These are phyloP conservation scores for Claviceps humidiphila DNA, from an alignment of 2,329 filamentous ascomycete genomes.

Conservation along the genomic window DNA sequence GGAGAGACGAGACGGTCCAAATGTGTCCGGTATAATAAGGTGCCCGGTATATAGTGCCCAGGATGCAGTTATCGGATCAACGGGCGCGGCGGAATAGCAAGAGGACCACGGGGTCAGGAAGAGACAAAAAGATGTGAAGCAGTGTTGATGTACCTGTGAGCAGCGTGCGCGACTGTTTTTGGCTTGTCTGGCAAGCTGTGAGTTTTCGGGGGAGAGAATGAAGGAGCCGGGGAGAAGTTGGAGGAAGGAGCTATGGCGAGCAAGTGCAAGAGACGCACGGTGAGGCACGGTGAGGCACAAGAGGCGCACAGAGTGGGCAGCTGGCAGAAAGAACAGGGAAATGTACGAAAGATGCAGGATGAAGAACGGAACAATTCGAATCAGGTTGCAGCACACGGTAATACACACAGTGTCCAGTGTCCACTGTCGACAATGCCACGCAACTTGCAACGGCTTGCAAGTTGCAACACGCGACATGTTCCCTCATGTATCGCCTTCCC, in stretches of 20 bases:
- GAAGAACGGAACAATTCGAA: slow-evolving; percentile 2
- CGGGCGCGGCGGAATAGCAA: background rate
- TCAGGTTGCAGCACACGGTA: background rate
- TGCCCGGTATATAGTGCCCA: background rate
- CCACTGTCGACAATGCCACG: background rate
- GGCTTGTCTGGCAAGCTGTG: background rate
- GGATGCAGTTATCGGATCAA: background rate
- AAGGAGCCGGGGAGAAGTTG: slow-evolving; percentile 1
- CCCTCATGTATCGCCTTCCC: too few species aligned
- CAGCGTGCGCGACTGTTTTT: background rate
- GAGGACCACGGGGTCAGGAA: slow-evolving; percentile 3
- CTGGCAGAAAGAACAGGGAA: slow-evolving; percentile 1
- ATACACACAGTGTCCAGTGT: background rate
- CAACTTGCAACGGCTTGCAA: background rate
- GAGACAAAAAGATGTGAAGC: slow-evolving; percentile 3
- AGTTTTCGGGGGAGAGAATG: background rate
- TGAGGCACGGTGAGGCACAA: background rate
- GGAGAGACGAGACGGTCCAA: background rate
- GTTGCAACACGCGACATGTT: background rate
- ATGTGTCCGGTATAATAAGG: too few species aligned
- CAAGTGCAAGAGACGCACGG: background rate
- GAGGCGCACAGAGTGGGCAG: background rate
- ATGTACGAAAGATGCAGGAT: slow-evolving; percentile 2
- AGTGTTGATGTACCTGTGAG: slow-evolving; percentile 3
- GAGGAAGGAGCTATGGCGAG: slow-evolving; percentile 3